Evolutionary conservation across 2,329 filamentous ascomycete species (phyloP), one percentile per base, ranked within the genome.

Genomic region (Fusarium palustre): DNA sequence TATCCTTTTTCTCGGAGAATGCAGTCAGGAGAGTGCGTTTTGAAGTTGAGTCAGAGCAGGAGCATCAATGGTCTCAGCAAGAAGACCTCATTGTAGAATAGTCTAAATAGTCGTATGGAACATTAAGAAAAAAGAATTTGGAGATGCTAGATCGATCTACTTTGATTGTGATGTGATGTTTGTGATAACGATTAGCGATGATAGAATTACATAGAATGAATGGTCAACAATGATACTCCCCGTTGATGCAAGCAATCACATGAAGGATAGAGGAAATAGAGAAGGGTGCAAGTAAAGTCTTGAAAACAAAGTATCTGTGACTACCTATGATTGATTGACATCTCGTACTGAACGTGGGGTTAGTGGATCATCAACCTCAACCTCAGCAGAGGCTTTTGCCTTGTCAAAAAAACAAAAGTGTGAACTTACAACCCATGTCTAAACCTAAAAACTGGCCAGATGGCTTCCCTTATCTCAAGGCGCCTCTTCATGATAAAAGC

Each of bases 381-480:
- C 41, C 12, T 46, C 25, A 46, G 18, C 12, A 46, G 12, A 46
- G 18, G 42, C 9, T 45, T 46, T n/a, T 30, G 25, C 41, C 18
- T 24, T 43, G 20, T 16, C 16, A 43, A 43, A 4, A 43, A 25
- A 25, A 13, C 15, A 25, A 42, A 20, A 42, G 20, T 9, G 20
- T 41, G 9, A 38, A 20, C 18, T 18, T 15, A 24, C 7, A 28
- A 43, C 2, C 18, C 64, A 81, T 79, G 79, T 73, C 72, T 18
- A 76, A 74, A 25, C 87, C 87, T 4, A 85, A 83, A 67, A 88
- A 89, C 76, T 91, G 89, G 89, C 87, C 88, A 0, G 38, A 78
- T 6, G 54, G 78, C 12, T 69, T 89, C 3, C 80, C 82, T 3
- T 91, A 90, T 72, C 82, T 90, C 48, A 80, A 78, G 3, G 70